Base-by-base conservation (phyloP, 345 rosid species). In the Eucalyptus pauciflora region DNA sequence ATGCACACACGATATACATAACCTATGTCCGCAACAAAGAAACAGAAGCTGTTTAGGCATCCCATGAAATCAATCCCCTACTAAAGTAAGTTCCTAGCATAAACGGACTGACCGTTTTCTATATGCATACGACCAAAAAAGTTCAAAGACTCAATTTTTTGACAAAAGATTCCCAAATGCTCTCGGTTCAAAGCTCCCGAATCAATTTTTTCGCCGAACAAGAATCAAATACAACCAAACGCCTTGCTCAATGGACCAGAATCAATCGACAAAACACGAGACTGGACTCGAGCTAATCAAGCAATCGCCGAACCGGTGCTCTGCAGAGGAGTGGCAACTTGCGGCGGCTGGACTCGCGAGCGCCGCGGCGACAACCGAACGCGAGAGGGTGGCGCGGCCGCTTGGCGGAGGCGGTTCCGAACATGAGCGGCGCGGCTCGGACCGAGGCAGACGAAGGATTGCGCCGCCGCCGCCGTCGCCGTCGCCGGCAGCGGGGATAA, bases 281-380 rank as follows among this genome's bases (percentile, higher is more conserved):
- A 60, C 48, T 20, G 83, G 46, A 69, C 80, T 33, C 80, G 80
- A 69, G 80, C 45, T 33, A 24, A 25, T 11, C 86, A 24, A 45
- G 89, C 12, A 60, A 46, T 87, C 27, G 18, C 24, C 71, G 49
- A 22, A 89, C 90, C 88, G 45, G 80, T 69, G 90, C 88, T 86
- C 9, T 2, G 86, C 49, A 52, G 71, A 41, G 90, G 69, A 25
- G 69, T 31, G 50, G 86, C n/a, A 46, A 85, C 83, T 29, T 27
- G 80, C 50, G 25, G 41, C 29, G 86, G 58, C n/a, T 18, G 29
- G 50, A 15, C 50, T 10, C 4, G 86, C 51, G 45, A 58, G 86
- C n/a, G 85, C 10, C 86, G 33, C 58, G 85, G 2, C 85, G 48
- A 41, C 48, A 85, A 33, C 10, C 37, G 56, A 33, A 50, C 58